phyloP scores from a whole-genome alignment of 169 alveolate species.

The Plasmodium knowlesi region DNA sequence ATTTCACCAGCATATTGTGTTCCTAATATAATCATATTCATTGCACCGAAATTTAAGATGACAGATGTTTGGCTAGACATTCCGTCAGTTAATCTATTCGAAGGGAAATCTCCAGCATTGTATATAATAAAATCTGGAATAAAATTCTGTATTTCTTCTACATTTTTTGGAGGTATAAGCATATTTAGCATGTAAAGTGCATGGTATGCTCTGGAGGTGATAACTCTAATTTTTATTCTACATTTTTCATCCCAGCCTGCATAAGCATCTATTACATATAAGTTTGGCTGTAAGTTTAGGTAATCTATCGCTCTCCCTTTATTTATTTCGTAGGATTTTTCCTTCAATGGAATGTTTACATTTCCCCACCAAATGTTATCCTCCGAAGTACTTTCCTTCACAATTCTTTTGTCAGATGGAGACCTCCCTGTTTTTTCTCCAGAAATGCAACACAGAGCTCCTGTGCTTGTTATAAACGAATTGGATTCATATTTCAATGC shows the following conservation, averaged over 20 bases:
- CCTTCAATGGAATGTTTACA: conserved; percentile 94
- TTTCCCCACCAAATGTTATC: conserved; percentile 96
- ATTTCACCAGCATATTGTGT: conserved; percentile 98
- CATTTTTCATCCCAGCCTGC: conserved; percentile 98
- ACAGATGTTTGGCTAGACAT: conserved; percentile 93
- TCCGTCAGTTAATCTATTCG: conserved; percentile 90
- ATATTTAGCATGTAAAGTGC: conserved; percentile 97
- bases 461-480: conserved; percentile 87
- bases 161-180: conserved; percentile 92
- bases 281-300: conserved; percentile 88
- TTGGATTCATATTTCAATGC: conserved; percentile 86
- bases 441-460: conserved; percentile 89
- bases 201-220: conserved; percentile 95
- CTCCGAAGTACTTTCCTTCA: conserved; percentile 85
- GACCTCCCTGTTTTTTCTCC: conserved; percentile 93
- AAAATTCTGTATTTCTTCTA: conserved; percentile 88
- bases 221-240: conserved; percentile 91
- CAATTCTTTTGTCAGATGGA: conserved; percentile 95
- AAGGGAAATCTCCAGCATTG: conserved; percentile 96
- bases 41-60: conserved; percentile 89
- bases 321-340: conserved; percentile 88
- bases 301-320: conserved; percentile 94
- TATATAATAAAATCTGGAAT: conserved; percentile 92
- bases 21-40: conserved; percentile 95
- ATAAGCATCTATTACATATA: conserved; percentile 95